Conservation (phyloP, 2,329 filamentous ascomycete species). For the Aspergillus pseudoterreus region DNA sequence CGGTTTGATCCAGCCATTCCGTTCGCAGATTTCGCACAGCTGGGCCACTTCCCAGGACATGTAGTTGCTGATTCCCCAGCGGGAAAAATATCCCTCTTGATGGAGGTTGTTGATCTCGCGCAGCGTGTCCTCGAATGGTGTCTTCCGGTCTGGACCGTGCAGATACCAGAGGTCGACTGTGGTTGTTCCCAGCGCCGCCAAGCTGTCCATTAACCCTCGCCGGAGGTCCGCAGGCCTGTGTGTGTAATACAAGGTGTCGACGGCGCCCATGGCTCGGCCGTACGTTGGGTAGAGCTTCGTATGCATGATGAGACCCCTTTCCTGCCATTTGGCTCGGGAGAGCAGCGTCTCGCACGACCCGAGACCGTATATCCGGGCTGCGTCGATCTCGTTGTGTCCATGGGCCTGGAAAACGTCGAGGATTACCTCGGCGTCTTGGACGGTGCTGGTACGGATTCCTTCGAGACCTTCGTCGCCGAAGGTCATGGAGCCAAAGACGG, state of each 20-base stretch:
- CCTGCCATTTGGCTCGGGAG: slow-evolving; percentile 25
- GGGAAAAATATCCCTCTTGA: slow-evolving; percentile 44
- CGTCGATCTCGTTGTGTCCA: slow-evolving; percentile 28
- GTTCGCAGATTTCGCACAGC: slow-evolving; percentile 44
- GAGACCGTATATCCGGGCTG: slow-evolving; percentile 26
- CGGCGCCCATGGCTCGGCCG: slow-evolving; percentile 15
- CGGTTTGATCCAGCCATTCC: slow-evolving; percentile 42
- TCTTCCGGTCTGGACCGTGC: slow-evolving; percentile 48
- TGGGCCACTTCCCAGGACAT: slow-evolving; percentile 46
- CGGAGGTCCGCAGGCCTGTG: slow-evolving; percentile 33
- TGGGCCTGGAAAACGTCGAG: slow-evolving; percentile 27
- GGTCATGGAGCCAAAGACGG: slow-evolving; percentile 38
- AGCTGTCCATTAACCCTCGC: slow-evolving; percentile 30
- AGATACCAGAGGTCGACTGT: slow-evolving; percentile 50
- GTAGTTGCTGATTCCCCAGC: slow-evolving; percentile 47
- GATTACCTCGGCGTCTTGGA: slow-evolving; percentile 19
- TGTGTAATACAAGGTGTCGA: slow-evolving; percentile 13
- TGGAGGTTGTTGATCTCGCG: slow-evolving; percentile 45
- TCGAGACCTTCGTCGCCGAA: slow-evolving; percentile 29
- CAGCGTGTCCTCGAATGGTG: slow-evolving; percentile 46
- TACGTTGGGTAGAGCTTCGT: slow-evolving; percentile 42
- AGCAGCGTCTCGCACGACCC: slow-evolving; percentile 39
- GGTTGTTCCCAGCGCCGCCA: slow-evolving; percentile 37
- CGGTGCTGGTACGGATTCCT: slow-evolving; percentile 15
- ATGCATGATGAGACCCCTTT: slow-evolving; percentile 39